Evolutionary conservation across 2,329 filamentous ascomycete species (phyloP).

Genomic region (Cladosporium austrohemisphaericum): DNA sequence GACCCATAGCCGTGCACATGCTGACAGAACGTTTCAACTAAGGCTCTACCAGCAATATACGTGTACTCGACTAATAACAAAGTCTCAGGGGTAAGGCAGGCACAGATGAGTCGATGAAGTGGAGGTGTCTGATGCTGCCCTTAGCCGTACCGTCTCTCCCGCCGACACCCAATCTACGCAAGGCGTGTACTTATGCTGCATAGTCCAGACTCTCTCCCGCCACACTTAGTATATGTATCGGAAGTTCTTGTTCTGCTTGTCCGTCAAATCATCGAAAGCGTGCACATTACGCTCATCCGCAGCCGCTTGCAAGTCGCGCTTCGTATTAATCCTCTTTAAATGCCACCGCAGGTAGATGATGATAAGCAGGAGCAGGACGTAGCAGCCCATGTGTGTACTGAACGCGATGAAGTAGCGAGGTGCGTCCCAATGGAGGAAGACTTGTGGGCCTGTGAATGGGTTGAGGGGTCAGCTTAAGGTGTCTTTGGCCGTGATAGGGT

Average conservation of each 20-base stretch:
- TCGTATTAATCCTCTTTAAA: slow-evolving; percentile 39
- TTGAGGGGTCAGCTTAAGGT: background rate
- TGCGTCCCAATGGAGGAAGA: slow-evolving; percentile 58
- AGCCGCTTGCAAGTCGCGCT: slow-evolving; percentile 32
- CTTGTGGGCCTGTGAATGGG: slow-evolving; percentile 51
- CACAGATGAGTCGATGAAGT: too few relatives aligned
- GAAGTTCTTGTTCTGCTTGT: slow-evolving; percentile 27
- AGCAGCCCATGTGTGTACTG: slow-evolving; percentile 65
- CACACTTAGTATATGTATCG: slow-evolving; percentile 36
- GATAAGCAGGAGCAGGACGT: slow-evolving; percentile 46
- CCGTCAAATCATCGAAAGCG: slow-evolving; percentile 32
- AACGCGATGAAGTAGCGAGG: slow-evolving; percentile 68
- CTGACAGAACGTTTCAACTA: too few relatives aligned
- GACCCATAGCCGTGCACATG: too few relatives aligned
- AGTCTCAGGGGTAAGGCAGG: too few relatives aligned
- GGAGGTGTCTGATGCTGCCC: too few relatives aligned
- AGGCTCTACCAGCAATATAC: too few relatives aligned
- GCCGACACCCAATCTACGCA: too few relatives aligned
- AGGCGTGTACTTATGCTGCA: too few relatives aligned
- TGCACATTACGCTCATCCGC: slow-evolving; percentile 27
- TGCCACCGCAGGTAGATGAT: slow-evolving; percentile 41
- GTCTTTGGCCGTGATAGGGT: background rate
- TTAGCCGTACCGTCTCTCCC: too few relatives aligned
- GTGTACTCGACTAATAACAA: too few relatives aligned
- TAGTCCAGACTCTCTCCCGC: too few relatives aligned